Percentiles rank a stretch among this genome's conserved stretches.
phyloP scores from a whole-genome alignment of 1,139 yeast genomes.

The Debaryomyces subglobosus region DNA sequence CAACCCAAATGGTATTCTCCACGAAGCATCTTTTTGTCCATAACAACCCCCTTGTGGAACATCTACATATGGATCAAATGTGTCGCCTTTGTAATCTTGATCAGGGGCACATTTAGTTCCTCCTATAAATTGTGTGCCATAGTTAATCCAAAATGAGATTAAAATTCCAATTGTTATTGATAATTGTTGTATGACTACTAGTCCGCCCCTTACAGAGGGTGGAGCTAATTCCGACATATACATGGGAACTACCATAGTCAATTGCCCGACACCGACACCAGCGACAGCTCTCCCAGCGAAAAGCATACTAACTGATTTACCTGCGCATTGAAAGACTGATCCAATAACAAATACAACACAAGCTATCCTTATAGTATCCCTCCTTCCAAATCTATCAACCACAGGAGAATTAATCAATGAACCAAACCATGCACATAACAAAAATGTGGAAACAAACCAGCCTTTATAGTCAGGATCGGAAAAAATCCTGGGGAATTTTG shows the following conservation, averaged over 20 bases:
- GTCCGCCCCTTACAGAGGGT: conserved; percentile 17
- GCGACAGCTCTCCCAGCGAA: conserved; percentile 9
- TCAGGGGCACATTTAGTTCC: conserved; percentile 13
- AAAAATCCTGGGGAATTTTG: conserved; percentile 19
- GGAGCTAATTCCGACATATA: conserved; percentile 27
- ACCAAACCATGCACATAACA: conserved; percentile 27
- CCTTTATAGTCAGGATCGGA: conserved; percentile 25
- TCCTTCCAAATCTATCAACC: conserved; percentile 35
- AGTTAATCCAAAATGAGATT: conserved; percentile 15
- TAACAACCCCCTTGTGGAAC: conserved; percentile 10
- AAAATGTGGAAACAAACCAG: conserved; percentile 26
- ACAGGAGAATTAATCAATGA: conserved; percentile 24
- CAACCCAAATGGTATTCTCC: conserved; percentile 22
- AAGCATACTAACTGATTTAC: conserved; percentile 8
- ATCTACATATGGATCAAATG: conserved; percentile 2
- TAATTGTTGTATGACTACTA: conserved; percentile 12
- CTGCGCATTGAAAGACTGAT: conserved; percentile 36
- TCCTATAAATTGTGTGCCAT: conserved; percentile 11
- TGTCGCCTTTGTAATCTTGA: conserved; percentile 1
- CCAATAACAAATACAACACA: conserved; percentile 33
- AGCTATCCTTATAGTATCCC: conserved; percentile 30
- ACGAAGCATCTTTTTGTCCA: conserved; percentile 13
- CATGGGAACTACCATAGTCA: conserved; percentile 25
- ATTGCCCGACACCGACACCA: conserved; percentile 15
- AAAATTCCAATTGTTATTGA: conserved; percentile 15